phyloP scores from a whole-genome alignment of 176 grass and related monocot genomes.

The Lolium rigidum region DNA sequence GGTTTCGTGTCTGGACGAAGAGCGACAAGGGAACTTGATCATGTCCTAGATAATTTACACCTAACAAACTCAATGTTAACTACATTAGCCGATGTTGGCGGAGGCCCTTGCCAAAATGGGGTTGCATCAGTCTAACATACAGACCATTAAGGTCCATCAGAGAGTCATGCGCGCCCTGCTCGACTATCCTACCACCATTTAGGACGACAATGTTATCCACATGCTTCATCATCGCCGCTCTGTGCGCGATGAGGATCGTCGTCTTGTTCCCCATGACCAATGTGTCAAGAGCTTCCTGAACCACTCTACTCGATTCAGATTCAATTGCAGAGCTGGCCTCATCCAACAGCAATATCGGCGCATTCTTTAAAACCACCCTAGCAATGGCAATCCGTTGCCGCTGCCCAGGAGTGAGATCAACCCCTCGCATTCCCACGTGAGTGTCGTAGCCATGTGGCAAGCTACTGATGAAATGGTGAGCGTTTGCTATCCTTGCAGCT shows the following conservation, averaged over 20 bases:
- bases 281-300: conserved; percentile 97
- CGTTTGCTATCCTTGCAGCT: conserved; percentile 96
- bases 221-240: conserved; percentile 99
- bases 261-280: conserved; percentile 99
- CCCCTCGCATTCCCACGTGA: conserved; percentile 96
- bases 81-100: conserved; percentile 92
- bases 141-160: conserved; percentile 90
- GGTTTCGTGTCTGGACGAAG: neutral
- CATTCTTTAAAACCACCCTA: conserved; percentile 94
- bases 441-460: conserved; percentile 98
- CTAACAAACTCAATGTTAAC: conserved; percentile 54
- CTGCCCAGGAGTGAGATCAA: conserved; percentile 94
- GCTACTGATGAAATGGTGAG: conserved; percentile 99
- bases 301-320: conserved; percentile 94
- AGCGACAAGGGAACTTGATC: conserved; percentile 41
- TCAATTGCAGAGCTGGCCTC: conserved; percentile 96
- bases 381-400: conserved; percentile 98
- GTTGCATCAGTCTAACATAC: conserved; percentile 99
- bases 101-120: conserved; percentile 97
- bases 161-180: conserved; percentile 88
- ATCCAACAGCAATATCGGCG: conserved; percentile 93
- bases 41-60: conserved; percentile 70
- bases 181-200: conserved; percentile 96
- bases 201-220: conserved; percentile 97
- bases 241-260: conserved; percentile 96